Conservation (phyloP, 2,329 filamentous ascomycete species). For the Trichoderma polysporum region DNA sequence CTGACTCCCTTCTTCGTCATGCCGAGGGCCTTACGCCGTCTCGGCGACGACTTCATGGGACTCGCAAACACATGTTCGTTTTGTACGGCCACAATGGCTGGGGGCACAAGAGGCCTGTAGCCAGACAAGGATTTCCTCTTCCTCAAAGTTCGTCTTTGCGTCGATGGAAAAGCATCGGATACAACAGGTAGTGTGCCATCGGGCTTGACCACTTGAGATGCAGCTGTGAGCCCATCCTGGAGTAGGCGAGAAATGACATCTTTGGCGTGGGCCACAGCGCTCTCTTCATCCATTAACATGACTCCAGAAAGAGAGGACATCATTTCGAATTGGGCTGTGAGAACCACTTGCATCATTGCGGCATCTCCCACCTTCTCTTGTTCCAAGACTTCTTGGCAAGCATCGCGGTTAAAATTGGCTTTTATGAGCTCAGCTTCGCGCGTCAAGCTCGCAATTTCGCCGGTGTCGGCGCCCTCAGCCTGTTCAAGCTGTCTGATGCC, state of each 20-base stretch:
- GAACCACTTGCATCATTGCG: slow-evolving; percentile 74
- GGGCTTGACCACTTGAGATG: slow-evolving; percentile 84
- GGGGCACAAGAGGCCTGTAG: slow-evolving; percentile 46
- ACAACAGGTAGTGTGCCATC: slow-evolving; percentile 65
- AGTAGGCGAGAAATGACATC: slow-evolving; percentile 75
- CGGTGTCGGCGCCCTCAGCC: slow-evolving; percentile 44
- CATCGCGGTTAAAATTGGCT: slow-evolving; percentile 76
- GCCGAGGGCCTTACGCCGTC: slow-evolving; percentile 68
- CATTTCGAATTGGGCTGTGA: slow-evolving; percentile 90
- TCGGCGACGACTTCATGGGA: slow-evolving; percentile 76
- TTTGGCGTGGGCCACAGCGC: slow-evolving; percentile 79
- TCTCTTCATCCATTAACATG: slow-evolving; percentile 76
- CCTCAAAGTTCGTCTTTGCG: slow-evolving; percentile 75
- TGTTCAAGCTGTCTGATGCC: slow-evolving; percentile 76
- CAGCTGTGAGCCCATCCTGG: slow-evolving; percentile 69
- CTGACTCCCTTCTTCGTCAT: slow-evolving; percentile 65
- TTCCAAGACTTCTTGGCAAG: slow-evolving; percentile 73
- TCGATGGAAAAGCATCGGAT: slow-evolving; percentile 68
- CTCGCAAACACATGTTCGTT: slow-evolving; percentile 34
- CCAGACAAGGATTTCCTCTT: slow-evolving; percentile 56
- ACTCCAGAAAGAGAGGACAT: slow-evolving; percentile 80
- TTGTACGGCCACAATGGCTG: slow-evolving; percentile 40
- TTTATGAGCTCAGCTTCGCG: slow-evolving; percentile 86
- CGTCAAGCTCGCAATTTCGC: slow-evolving; percentile 68
- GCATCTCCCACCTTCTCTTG: slow-evolving; percentile 81